phyloP scores from a whole-genome alignment of 2,329 filamentous ascomycete genomes.

The Dendryphion nanum region DNA sequence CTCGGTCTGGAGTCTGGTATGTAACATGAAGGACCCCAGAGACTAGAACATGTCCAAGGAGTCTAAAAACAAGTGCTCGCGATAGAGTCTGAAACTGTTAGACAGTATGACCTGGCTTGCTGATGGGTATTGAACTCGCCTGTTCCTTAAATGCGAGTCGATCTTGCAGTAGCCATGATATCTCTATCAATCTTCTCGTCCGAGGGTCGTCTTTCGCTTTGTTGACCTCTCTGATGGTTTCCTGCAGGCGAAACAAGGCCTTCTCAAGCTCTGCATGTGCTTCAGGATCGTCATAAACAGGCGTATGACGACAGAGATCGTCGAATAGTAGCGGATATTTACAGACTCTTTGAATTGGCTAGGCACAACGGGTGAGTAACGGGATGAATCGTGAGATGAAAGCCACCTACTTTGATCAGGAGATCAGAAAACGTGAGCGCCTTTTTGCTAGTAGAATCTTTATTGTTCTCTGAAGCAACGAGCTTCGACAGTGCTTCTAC shows the following conservation, averaged over 20 bases:
- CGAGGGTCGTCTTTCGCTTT: constrained; percentile 74
- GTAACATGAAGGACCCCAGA: constrained; percentile 83
- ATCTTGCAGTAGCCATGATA: constrained; percentile 82
- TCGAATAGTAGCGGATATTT: constrained; percentile 86
- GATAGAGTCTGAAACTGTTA: constrained; percentile 21
- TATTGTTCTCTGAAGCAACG: constrained; percentile 66
- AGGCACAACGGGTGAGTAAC: not conserved
- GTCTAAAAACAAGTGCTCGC: constrained; percentile 58
- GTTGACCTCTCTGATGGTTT: constrained; percentile 78
- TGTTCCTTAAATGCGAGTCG: constrained; percentile 72
- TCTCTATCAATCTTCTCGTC: constrained; percentile 69
- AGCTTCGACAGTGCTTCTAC: constrained; percentile 79
- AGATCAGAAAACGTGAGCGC: constrained; percentile 81
- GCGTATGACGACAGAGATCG: constrained; percentile 79
- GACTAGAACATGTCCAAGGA: constrained; percentile 75
- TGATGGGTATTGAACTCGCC: constrained; percentile 46
- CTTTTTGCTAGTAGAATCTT: constrained; percentile 64
- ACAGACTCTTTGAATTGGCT: constrained; percentile 91
- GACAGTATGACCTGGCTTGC: not conserved
- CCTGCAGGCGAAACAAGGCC: constrained; percentile 67
- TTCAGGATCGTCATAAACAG: constrained; percentile 78
- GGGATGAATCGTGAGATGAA: too few relatives aligned
- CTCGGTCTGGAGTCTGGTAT: constrained; percentile 68
- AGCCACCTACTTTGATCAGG: constrained; percentile 72
- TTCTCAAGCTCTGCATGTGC: constrained; percentile 79